phyloP scores from a whole-genome alignment of 495 filamentous ascomycete genomes.

The Talaromyces proteolyticus region DNA sequence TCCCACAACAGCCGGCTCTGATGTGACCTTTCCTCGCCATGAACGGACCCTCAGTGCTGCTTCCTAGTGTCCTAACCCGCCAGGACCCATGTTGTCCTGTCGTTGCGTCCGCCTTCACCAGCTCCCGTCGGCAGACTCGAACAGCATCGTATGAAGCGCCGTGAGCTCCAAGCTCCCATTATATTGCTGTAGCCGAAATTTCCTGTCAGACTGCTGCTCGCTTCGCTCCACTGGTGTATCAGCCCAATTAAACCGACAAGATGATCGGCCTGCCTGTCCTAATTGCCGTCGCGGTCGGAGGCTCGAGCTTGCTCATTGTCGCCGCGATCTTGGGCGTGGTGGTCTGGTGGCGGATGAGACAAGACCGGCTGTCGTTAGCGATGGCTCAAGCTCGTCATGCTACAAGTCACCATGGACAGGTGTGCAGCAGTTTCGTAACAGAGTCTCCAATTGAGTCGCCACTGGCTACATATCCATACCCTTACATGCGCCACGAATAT shows the following conservation, averaged over 20 bases:
- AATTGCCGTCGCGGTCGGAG: conserved; percentile 37
- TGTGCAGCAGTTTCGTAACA: conserved; percentile 4
- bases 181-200: no score
- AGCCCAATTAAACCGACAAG: conserved; percentile 9
- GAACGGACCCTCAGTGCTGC: neutral
- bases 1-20: neutral
- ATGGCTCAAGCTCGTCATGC: conserved; percentile 17
- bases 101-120: neutral
- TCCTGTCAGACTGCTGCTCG: neutral
- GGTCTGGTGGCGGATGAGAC: conserved; percentile 34
- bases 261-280: conserved; percentile 32
- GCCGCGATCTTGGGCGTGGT: conserved; percentile 25
- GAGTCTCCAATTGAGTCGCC: conserved; percentile 2
- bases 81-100: neutral
- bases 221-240: neutral
- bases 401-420: conserved; percentile 1
- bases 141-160: neutral
- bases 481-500: conserved; percentile 1
- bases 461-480: conserved; percentile 5
- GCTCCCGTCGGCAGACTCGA: neutral
- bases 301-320: conserved; percentile 32
- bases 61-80: neutral
- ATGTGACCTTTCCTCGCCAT: neutral
- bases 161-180: no score
- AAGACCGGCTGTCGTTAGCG: conserved; percentile 28